These are phyloP conservation scores for Starmerella davenportii DNA, from an alignment of 805 yeast genomes.

Conservation along the genomic window DNA sequence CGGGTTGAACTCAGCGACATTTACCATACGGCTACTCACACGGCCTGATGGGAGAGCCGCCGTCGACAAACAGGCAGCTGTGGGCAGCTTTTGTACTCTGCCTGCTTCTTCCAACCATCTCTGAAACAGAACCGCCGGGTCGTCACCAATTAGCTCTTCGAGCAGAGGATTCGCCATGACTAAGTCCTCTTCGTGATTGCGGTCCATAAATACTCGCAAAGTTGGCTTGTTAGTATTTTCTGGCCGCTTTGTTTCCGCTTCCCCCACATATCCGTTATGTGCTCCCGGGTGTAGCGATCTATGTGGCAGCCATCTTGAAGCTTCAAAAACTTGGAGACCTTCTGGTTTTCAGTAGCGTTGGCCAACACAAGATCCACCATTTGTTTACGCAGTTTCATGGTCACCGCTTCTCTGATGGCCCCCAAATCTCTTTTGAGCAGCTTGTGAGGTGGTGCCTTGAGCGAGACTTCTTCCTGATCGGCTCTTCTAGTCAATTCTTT, in stretches of 20 bases:
- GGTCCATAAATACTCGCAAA: not conserved
- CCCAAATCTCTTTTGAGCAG: not conserved
- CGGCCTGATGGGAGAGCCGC: slow-evolving; percentile 75
- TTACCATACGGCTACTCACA: slow-evolving; percentile 63
- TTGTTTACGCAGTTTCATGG: not conserved
- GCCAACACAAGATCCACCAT: not conserved
- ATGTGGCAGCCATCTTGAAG: not conserved
- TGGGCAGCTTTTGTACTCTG: slow-evolving; percentile 35
- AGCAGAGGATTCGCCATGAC: not conserved
- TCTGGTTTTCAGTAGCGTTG: not conserved
- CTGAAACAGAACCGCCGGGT: not conserved
- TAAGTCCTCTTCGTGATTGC: not conserved
- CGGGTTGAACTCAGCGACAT: slow-evolving; percentile 67
- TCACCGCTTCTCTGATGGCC: not conserved
- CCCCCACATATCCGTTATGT: not conserved
- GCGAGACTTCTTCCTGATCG: not conserved
- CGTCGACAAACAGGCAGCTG: slow-evolving; percentile 66
- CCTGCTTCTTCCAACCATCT: not conserved
- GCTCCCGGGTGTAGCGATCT: not conserved
- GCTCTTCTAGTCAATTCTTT: not conserved
- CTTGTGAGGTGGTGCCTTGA: not conserved
- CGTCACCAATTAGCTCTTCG: not conserved
- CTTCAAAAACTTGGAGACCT: not conserved
- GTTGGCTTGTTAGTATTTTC: not conserved
- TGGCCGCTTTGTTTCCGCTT: not conserved